phyloP scores from a whole-genome alignment of 257 asterid genomes.

The Salvia miltiorrhiza region DNA sequence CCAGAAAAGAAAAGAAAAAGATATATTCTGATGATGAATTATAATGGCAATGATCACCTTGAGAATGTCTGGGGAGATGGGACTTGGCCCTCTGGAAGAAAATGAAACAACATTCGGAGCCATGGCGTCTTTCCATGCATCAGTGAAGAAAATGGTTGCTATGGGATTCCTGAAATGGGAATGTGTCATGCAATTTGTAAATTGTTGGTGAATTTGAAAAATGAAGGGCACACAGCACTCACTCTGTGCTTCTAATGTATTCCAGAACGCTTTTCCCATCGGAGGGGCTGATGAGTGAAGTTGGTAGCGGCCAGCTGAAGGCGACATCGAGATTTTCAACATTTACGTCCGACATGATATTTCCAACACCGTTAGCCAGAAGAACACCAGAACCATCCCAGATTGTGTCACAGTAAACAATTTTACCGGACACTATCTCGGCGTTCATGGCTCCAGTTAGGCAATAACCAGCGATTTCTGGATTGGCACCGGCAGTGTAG shows the following conservation, averaged over 20 bases:
- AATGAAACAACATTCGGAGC: slow-evolving; percentile 49
- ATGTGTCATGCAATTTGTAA: neutral
- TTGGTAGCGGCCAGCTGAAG: slow-evolving; percentile 46
- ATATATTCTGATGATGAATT: neutral
- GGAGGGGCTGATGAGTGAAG: slow-evolving; percentile 34
- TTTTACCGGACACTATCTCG: slow-evolving; percentile 40
- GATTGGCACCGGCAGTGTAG: slow-evolving; percentile 43
- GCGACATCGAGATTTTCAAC: slow-evolving; percentile 32
- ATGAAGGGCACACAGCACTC: too few species aligned
- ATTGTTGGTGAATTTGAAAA: too few species aligned
- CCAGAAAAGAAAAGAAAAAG: neutral
- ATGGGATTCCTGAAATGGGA: slow-evolving; percentile 31
- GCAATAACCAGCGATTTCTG: slow-evolving; percentile 29
- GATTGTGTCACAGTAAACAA: slow-evolving; percentile 41
- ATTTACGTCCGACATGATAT: slow-evolving; percentile 32
- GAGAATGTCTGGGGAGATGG: slow-evolving; percentile 48
- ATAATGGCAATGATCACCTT: slow-evolving; percentile 35
- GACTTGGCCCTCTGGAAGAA: slow-evolving; percentile 55
- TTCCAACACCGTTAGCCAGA: slow-evolving; percentile 35
- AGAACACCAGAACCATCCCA: slow-evolving; percentile 39
- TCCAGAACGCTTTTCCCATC: slow-evolving; percentile 36
- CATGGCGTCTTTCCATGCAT: slow-evolving; percentile 37
- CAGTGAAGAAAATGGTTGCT: slow-evolving; percentile 41
- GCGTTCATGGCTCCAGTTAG: slow-evolving; percentile 28
- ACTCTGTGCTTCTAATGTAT: slow-evolving; percentile 41